A percentile compares a stretch with the other conserved stretches of the same genome.
These are phyloP conservation scores for Chaetomium sp. DNA, from an alignment of 2,329 filamentous ascomycete genomes.

Conservation along the genomic window DNA sequence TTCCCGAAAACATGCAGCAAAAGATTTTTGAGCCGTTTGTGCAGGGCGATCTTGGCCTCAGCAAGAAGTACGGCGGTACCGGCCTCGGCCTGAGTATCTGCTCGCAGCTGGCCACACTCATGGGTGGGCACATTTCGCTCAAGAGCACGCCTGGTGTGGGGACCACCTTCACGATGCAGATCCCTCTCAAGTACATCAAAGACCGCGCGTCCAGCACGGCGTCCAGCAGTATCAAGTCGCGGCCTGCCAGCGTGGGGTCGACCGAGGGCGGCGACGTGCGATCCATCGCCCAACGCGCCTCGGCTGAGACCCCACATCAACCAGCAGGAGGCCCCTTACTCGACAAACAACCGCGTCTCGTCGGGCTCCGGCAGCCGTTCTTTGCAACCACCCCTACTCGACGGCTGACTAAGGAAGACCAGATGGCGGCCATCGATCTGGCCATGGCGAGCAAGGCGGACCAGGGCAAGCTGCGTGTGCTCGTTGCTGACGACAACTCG, in stretches of 20 bases:
- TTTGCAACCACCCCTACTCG: constrained; percentile 48
- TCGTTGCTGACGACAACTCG: constrained; percentile 70
- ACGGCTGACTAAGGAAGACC: constrained; percentile 45
- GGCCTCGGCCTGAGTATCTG: constrained; percentile 85
- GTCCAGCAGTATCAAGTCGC: constrained; percentile 47
- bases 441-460: constrained; percentile 56
- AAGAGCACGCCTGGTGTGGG: constrained; percentile 67
- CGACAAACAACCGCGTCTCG: constrained; percentile 67
- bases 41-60: constrained; percentile 82
- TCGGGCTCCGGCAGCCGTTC: constrained; percentile 78
- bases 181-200: constrained; percentile 71
- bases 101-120: constrained; percentile 73
- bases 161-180: constrained; percentile 74
- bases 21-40: constrained; percentile 92
- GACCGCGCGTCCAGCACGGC: constrained; percentile 53
- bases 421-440: constrained; percentile 58
- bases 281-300: constrained; percentile 25
- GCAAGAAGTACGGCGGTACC: constrained; percentile 85
- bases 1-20: constrained; percentile 67
- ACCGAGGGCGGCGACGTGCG: constrained; percentile 29
- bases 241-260: constrained; percentile 41
- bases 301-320: constrained; percentile 25
- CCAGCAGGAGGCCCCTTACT: constrained; percentile 36
- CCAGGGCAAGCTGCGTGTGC: constrained; percentile 62
- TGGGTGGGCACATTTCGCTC: constrained; percentile 71